Conservation (phyloP, 1,284 basidiomycete genomes). For the Stereum hirsutum region DNA sequence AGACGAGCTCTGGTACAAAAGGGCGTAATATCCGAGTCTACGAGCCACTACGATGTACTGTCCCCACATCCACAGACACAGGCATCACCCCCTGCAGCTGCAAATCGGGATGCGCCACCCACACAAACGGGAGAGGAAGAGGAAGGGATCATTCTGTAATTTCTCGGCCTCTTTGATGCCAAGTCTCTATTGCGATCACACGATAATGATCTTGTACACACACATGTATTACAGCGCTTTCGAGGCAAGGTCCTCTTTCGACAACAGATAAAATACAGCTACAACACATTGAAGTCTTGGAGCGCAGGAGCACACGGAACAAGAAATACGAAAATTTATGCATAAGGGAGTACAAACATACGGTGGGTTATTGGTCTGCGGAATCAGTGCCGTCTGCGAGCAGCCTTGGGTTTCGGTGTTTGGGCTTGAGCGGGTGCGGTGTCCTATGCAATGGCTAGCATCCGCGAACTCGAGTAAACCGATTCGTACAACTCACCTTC, state of each 20-base stretch:
- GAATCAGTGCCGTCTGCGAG: no score
- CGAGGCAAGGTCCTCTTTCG: not conserved
- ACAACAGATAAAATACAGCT: not conserved
- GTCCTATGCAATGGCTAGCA: no score
- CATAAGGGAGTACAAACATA: no score
- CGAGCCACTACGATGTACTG: conserved; percentile 32
- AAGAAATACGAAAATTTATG: not conserved
- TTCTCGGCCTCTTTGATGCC: not conserved
- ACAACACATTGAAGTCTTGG: not conserved
- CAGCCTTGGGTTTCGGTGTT: no score
- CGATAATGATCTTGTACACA: not conserved
- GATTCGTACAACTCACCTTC: no score
- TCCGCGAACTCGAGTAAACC: no score
- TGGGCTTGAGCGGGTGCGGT: no score
- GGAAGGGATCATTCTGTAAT: conserved; percentile 1
- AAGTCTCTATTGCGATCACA: not conserved
- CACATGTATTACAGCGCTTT: no score
- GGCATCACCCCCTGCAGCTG: not conserved
- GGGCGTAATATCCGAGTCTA: conserved; percentile 36
- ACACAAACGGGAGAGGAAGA: conserved; percentile 4
- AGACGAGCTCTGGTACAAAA: conserved; percentile 54
- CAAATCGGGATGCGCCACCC: not conserved
- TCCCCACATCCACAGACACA: not conserved
- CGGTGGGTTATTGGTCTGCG: no score
- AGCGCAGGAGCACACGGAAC: not conserved